Evolutionary conservation across 345 rosid species (phyloP), one percentile per base, ranked within the genome.

Genomic region (Luvunga scandens): DNA sequence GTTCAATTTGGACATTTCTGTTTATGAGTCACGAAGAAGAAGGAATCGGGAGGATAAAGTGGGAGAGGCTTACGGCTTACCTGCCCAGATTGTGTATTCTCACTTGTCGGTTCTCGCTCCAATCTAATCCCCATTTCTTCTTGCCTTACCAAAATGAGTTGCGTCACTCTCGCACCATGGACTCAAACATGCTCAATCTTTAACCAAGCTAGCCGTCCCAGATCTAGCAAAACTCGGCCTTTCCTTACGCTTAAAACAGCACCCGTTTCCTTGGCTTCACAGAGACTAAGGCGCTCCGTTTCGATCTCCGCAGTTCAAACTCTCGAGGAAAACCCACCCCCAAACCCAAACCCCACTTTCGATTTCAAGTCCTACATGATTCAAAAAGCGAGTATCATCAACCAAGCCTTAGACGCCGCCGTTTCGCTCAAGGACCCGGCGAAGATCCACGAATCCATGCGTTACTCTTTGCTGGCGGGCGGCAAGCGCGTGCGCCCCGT

Each of bases 371-470:
- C 91, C 18, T 95, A 93, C 86, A 92, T 95, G 87, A 38, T 87
- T 18, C 78, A 73, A 19, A 96, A 89, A 79, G 98, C 90, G 5
- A 78, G 77, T 39, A 67, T 89, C 6, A 86, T 96, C 28, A 94
- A 92, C 76, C 91, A 82, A 69, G 98, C 98, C 14, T 71, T 96
- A 12, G 94, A 92, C 31, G 76, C 84, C 2, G 87, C 98, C 9
- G 89, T 96, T 3, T 76, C 91, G 10, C 83, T 94, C 71, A 85
- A 87, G 9, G 91, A 90, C 0, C 98, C 98, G 3, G 78, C 79
- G 55, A 96, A 90, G 83, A 91, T 96, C 84, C 97, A 96, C 60
- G 95, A 94, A 73, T 89, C 98, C 2, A 96, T 96, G 99, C 89
- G 99, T 3, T 96, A 94, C 86, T 94, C 98, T 30, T 91, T 96